Conservation (phyloP, 495 filamentous ascomycete species). For the Usnea hakonensis region DNA sequence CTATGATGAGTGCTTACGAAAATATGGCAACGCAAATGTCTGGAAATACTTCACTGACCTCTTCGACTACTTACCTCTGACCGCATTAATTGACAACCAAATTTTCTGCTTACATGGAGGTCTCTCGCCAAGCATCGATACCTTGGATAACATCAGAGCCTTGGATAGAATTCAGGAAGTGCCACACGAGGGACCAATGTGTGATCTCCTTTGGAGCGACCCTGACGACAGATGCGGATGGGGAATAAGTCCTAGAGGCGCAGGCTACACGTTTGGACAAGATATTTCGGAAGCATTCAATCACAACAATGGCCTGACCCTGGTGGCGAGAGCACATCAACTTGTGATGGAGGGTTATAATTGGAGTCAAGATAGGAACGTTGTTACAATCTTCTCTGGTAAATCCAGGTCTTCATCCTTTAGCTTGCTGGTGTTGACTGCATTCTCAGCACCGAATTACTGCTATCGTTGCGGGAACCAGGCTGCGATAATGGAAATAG, state of each 20-base stretch:
- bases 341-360: constrained; percentile 98
- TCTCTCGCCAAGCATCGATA: constrained; percentile 92
- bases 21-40: constrained; percentile 97
- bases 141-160: constrained; percentile 93
- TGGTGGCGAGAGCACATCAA: constrained; percentile 91
- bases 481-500: constrained; percentile 99
- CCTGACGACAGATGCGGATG: constrained; percentile 97
- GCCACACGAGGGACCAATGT: constrained; percentile 98
- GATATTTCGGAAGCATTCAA: constrained; percentile 99
- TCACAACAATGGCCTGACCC: constrained; percentile 96
- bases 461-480: constrained; percentile 98
- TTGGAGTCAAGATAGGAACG: constrained; percentile 94
- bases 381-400: constrained; percentile 99
- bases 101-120: constrained; percentile 99
- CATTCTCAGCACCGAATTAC: constrained; percentile 75
- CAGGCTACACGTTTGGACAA: constrained; percentile 97
- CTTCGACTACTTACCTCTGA: constrained; percentile 97
- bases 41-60: constrained; percentile 99
- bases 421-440: constrained; percentile 22
- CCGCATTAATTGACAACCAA: constrained; percentile 97
- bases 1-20: constrained; percentile 94
- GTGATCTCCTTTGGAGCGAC: constrained; percentile 95
- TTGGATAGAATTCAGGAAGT: constrained; percentile 97
- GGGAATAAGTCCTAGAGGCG: constrained; percentile 95
- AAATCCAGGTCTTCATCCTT: constrained; percentile 14